Evolutionary conservation across 495 filamentous ascomycete genomes (phyloP), one percentile per base, ranked within the genome.

Genomic region (Viridothelium virens): DNA sequence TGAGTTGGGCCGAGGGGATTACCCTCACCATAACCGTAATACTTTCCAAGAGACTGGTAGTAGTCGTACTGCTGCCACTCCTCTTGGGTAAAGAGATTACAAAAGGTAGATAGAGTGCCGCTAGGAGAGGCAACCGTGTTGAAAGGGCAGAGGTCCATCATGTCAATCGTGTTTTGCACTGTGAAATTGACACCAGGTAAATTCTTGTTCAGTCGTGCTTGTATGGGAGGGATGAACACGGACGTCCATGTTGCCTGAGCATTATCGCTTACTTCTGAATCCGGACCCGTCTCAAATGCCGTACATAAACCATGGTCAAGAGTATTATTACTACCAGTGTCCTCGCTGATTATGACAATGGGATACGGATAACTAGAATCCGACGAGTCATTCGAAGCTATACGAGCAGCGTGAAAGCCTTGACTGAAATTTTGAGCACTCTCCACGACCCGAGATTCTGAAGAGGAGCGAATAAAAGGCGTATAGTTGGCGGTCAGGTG

Each of bases 111-210:
- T 7, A 79, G 39, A 0, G 70, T 77, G 67, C 68, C 78, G 39
- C 37, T 77, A 70, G 41, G 67, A 14, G 76, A 72, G 9, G 88
- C 84, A 6, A 95, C 84, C 0, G 89, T 91, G 66, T 87, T 81
- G 73, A 91, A 96, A 0, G 91, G 84, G 73, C 91, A 96, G 46
- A 96, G 77, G 71, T 95, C 91, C 89, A 96, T 93, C 16, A 96
- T 74, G 37, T 78, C 78, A 69, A 90, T 79, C 6, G 85, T 81
- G 11, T 91, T 83, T n/a, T 74, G 50, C 7, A 74, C 67, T 0
- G 82, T 79, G 34, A 96, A 75, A 31, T 84, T 83, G 0, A 83
- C 82, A 2, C 86, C 85, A 0, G 82, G 80, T 1, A 96, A 79
- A 48, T 84, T 77, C 11, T 70, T 61, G 69, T 89, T 88, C 39